Conservation (phyloP, 257 asterid species). For the Scutellaria minor region DNA sequence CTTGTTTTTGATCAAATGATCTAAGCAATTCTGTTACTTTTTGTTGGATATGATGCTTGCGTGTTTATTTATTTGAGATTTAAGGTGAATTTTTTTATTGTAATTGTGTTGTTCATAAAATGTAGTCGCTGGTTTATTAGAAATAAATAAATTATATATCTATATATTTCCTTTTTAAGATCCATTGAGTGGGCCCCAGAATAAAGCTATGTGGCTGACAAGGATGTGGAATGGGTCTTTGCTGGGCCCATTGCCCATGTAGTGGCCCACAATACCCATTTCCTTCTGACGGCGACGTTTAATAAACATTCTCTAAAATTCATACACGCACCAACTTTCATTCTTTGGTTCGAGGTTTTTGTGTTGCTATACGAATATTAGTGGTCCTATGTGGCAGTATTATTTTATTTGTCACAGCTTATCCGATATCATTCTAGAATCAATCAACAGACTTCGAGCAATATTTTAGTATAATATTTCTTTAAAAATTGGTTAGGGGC, state of each 20-base stretch:
- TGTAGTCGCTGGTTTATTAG: no score
- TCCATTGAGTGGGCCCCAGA: no score
- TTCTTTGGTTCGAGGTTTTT: background rate
- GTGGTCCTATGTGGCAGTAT: background rate
- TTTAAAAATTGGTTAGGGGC: no score
- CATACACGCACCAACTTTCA: constrained; percentile 1
- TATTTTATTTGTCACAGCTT: no score
- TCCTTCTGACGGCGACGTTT: constrained; percentile 26
- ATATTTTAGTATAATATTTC: no score
- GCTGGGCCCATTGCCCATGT: constrained; percentile 19
- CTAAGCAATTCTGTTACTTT: background rate
- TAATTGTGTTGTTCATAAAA: no score
- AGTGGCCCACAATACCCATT: constrained; percentile 18
- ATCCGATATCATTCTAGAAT: no score
- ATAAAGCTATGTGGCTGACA: background rate
- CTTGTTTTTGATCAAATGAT: background rate
- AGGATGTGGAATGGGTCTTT: constrained; percentile 19
- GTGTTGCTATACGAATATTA: background rate
- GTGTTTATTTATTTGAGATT: background rate
- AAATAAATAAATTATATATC: no score
- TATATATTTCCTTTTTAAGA: no score
- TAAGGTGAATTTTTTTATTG: no score
- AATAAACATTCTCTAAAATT: constrained; percentile 17
- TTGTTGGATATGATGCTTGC: background rate
- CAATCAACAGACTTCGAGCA: no score